Evolutionary conservation across 2,329 filamentous ascomycete genomes (phyloP).

Genomic region (Penicillium thymicola): DNA sequence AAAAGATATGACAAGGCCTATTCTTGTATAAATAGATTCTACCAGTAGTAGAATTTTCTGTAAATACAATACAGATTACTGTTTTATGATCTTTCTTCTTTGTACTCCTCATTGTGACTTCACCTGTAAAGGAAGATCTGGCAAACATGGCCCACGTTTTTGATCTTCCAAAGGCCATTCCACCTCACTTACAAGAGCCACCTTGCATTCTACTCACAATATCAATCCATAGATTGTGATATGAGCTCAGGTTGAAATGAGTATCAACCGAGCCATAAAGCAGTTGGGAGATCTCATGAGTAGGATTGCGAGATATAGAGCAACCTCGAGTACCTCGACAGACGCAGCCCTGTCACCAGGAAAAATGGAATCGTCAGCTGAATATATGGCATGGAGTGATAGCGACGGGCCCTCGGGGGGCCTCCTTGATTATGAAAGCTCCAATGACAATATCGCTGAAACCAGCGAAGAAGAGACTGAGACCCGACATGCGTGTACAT

Average conservation of each 20-base stretch:
- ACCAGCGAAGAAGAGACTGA: background rate
- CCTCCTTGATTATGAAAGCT: too few relatives aligned
- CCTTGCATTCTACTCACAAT: background rate
- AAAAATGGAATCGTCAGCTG: too few relatives aligned
- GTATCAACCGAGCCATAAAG: too few relatives aligned
- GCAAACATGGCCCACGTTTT: background rate
- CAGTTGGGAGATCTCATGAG: background rate
- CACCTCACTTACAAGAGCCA: background rate
- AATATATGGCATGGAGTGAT: background rate
- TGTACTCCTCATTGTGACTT: background rate
- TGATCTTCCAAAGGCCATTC: background rate
- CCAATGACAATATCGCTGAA: background rate
- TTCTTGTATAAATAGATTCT: background rate
- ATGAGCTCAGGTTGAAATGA: too few relatives aligned
- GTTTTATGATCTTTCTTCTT: background rate
- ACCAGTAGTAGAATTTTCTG: background rate
- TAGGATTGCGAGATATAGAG: too few relatives aligned
- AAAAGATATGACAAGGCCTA: too few relatives aligned
- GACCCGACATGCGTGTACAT: background rate
- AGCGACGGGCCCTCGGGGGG: background rate
- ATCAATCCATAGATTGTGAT: background rate
- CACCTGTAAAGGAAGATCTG: background rate
- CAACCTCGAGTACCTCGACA: background rate
- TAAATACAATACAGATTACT: background rate
- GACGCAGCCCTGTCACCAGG: background rate